A percentile compares a stretch with the other conserved stretches of the same genome.
phyloP scores from a whole-genome alignment of 2,329 filamentous ascomycete genomes.

The Clonostachys rhizophaga region DNA sequence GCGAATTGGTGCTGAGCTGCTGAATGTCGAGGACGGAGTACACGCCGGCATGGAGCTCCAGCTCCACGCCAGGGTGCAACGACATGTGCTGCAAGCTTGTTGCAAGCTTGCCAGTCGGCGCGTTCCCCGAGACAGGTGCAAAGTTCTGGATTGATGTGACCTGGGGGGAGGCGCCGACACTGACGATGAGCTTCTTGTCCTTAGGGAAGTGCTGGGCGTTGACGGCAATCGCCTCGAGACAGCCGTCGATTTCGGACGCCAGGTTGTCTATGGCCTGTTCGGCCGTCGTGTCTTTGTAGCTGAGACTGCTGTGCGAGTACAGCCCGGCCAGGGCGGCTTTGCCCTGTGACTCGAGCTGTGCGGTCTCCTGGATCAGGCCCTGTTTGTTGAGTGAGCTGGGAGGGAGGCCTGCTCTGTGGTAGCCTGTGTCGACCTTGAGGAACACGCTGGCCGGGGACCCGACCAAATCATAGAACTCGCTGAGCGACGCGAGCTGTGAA shows the following conservation, averaged over 20 bases:
- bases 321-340: slow-evolving; percentile 12
- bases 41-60: slow-evolving; percentile 63
- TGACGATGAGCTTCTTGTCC: slow-evolving; percentile 13
- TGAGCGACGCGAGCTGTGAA: no score
- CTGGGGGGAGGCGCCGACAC: slow-evolving; percentile 16
- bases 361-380: slow-evolving; percentile 26
- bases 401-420: slow-evolving; percentile 55
- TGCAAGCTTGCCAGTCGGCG: slow-evolving; percentile 2
- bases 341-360: slow-evolving; percentile 11
- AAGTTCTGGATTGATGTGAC: slow-evolving; percentile 19
- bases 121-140: neutral
- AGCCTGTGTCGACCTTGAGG: slow-evolving; percentile 60
- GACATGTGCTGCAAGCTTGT: neutral
- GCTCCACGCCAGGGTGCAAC: slow-evolving; percentile 1
- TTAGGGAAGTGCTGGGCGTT: slow-evolving; percentile 8
- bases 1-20: slow-evolving; percentile 52
- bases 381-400: slow-evolving; percentile 30
- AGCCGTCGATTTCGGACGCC: slow-evolving; percentile 18
- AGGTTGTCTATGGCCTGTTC: slow-evolving; percentile 20
- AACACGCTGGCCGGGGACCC: slow-evolving; percentile 35
- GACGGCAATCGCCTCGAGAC: slow-evolving; percentile 11
- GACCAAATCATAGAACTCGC: slow-evolving; percentile 10
- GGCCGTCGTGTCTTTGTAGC: slow-evolving; percentile 17
- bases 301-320: slow-evolving; percentile 25
- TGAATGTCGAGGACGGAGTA: slow-evolving; percentile 63